A percentile compares a stretch with the other conserved stretches of the same genome.
Conservation (phyloP, 164 flowering plant genomes). For the Aristolochia contorta region DNA sequence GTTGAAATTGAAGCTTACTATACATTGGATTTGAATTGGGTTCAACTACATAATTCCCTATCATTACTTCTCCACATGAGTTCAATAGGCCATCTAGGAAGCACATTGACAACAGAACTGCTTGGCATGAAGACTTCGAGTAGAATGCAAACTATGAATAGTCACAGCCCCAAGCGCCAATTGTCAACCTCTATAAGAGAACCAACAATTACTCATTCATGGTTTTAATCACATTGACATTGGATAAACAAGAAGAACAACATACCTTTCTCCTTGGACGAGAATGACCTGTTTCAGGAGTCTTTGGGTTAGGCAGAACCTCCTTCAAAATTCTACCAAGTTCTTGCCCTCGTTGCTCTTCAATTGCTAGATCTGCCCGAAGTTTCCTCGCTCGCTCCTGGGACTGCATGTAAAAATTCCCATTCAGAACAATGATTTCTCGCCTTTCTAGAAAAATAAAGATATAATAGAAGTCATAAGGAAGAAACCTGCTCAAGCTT, state of each 20-base stretch:
- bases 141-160: no score
- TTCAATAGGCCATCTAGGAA: no score
- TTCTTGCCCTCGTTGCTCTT: slow-evolving; percentile 72
- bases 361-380: slow-evolving; percentile 65
- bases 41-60: no score
- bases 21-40: no score
- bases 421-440: neutral
- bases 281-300: slow-evolving; percentile 24
- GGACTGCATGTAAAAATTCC: slow-evolving; percentile 36
- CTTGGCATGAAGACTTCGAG: no score
- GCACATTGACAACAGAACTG: no score
- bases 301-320: slow-evolving; percentile 54
- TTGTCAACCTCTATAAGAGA: neutral
- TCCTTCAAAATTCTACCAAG: slow-evolving; percentile 60
- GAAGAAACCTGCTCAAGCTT: slow-evolving; percentile 57
- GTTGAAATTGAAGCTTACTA: no score
- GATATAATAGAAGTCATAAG: neutral
- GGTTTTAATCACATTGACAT: no score
- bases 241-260: neutral
- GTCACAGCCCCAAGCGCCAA: neutral
- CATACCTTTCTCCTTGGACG: slow-evolving; percentile 47
- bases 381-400: slow-evolving; percentile 66
- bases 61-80: no score
- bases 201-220: neutral
- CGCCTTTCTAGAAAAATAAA: neutral